Evolutionary conservation across 2,329 filamentous ascomycete genomes (phyloP), one percentile per base, ranked within the genome.

Genomic region (Sarocladium strictum): DNA sequence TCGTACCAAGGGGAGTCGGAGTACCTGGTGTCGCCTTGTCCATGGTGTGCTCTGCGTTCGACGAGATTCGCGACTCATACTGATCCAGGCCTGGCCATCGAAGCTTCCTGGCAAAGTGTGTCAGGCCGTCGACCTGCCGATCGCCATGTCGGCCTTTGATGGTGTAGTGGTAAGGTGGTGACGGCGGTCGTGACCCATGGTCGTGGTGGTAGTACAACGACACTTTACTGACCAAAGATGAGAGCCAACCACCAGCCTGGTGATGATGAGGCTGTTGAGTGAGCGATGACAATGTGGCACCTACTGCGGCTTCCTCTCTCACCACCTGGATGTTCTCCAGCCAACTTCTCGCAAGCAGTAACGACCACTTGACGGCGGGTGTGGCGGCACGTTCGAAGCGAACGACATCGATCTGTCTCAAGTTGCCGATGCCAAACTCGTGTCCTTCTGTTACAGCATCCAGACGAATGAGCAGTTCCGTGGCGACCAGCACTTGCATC

Each of bases 321-420:
- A 77, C 73, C 23, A 87, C 72, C 9, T 77, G 76, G 27, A 87
- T 84, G 57, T 87, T 87, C 58, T 86, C 81, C n/a, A 87, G 74
- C 84, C 84, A 87, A 41, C 77, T 76, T 24, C 83, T 75, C 15
- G 84, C 84, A 29, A 87, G 72, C 38, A 86, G 72, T 37, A 87
- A 68, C 3, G 84, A 86, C 84, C 84, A 87, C 61, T 80, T 84
- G 19, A 87, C 81, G n/a, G 80, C 78, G 12, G 72, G 65, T 23
- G 78, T 85, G 24, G 83, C 81, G 40, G 80, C 78, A 59, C 80
- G 79, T 61, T 86, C 83, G 56, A 87, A 86, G 43, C 76, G 76
- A 47, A 79, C 75, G 2, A 85, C 73, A 56, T 85, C 80, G 27
- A 78, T 73, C n/a, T 78, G 74, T 56, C 74, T 76, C 14, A 53